Conservation (phyloP, 768 basidiomycete genomes). For the Leccinum imitatum region DNA sequence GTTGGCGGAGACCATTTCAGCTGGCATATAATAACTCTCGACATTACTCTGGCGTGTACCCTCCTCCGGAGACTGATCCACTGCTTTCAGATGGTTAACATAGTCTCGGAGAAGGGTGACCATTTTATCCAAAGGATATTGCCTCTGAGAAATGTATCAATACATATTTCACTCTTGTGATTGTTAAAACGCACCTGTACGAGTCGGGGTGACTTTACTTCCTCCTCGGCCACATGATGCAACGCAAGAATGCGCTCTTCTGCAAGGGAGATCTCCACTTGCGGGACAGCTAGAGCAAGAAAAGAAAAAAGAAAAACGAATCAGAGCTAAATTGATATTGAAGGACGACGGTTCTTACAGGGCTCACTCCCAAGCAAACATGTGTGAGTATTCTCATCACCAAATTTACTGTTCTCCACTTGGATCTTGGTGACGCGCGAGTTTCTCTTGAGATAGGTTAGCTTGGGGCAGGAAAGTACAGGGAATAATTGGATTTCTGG, state of each 20-base stretch:
- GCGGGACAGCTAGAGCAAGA: slow-evolving; percentile 49
- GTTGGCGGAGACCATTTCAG: slow-evolving; percentile 61
- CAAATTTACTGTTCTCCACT: slow-evolving; percentile 72
- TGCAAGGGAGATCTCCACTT: slow-evolving; percentile 64
- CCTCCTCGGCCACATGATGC: slow-evolving; percentile 19
- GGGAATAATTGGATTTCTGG: slow-evolving; percentile 71
- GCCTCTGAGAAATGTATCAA: slow-evolving; percentile 22
- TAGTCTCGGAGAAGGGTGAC: slow-evolving; percentile 61
- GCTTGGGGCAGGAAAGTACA: slow-evolving; percentile 74
- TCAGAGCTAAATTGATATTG: neutral
- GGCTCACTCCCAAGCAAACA: slow-evolving; percentile 76
- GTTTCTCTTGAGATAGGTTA: slow-evolving; percentile 76
- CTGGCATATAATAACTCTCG: slow-evolving; percentile 62
- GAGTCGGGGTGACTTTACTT: slow-evolving; percentile 5
- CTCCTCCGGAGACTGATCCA: slow-evolving; percentile 38
- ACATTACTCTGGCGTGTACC: slow-evolving; percentile 32
- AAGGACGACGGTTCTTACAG: slow-evolving; percentile 41
- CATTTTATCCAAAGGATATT: slow-evolving; percentile 45
- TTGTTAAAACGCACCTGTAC: slow-evolving; percentile 17
- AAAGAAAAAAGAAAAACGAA: neutral
- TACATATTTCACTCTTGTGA: neutral
- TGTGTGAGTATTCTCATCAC: slow-evolving; percentile 76
- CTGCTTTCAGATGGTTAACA: slow-evolving; percentile 49
- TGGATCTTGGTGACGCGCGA: slow-evolving; percentile 41
- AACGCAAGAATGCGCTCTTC: slow-evolving; percentile 54